phyloP scores from a whole-genome alignment of 2,329 filamentous ascomycete species.

The Colletotrichum tofieldiae region DNA sequence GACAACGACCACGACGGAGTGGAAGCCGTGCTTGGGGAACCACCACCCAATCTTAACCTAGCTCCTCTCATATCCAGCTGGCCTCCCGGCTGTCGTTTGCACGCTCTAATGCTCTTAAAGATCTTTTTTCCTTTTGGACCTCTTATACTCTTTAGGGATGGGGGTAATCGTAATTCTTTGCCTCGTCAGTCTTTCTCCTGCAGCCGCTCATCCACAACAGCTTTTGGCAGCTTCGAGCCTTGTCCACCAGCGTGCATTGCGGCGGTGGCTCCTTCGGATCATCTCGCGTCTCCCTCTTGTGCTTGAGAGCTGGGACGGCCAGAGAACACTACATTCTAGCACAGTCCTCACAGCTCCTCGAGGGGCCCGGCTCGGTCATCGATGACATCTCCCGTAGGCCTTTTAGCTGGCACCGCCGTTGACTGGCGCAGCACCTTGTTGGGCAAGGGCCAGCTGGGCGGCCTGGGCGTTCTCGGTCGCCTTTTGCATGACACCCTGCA shows the following conservation, averaged over 20 bases:
- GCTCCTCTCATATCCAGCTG: slow-evolving; percentile 40
- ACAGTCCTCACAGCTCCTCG: slow-evolving; percentile 23
- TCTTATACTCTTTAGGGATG: slow-evolving; percentile 40
- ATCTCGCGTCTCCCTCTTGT: slow-evolving; percentile 43
- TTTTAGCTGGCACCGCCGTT: slow-evolving; percentile 45
- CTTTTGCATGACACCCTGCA: slow-evolving; percentile 84
- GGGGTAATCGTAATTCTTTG: slow-evolving; percentile 43
- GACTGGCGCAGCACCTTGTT: slow-evolving; percentile 46
- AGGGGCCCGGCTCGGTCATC: slow-evolving; percentile 43
- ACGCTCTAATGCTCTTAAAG: slow-evolving; percentile 44
- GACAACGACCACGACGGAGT: slow-evolving; percentile 11
- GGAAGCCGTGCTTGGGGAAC: slow-evolving; percentile 17
- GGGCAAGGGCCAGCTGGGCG: slow-evolving; percentile 48
- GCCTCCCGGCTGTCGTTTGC: slow-evolving; percentile 42
- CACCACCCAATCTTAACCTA: slow-evolving; percentile 25
- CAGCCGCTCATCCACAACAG: slow-evolving; percentile 37
- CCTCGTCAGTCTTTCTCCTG: slow-evolving; percentile 42
- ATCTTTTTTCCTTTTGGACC: slow-evolving; percentile 39
- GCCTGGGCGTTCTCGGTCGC: slow-evolving; percentile 61
- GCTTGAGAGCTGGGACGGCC: slow-evolving; percentile 25
- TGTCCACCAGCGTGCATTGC: slow-evolving; percentile 30
- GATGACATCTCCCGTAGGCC: slow-evolving; percentile 40
- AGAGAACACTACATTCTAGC: slow-evolving; percentile 18
- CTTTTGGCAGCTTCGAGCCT: slow-evolving; percentile 36
- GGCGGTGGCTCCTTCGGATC: slow-evolving; percentile 40